phyloP scores from a whole-genome alignment of 768 basidiomycete species.

The Fistulinella prunicolor region DNA sequence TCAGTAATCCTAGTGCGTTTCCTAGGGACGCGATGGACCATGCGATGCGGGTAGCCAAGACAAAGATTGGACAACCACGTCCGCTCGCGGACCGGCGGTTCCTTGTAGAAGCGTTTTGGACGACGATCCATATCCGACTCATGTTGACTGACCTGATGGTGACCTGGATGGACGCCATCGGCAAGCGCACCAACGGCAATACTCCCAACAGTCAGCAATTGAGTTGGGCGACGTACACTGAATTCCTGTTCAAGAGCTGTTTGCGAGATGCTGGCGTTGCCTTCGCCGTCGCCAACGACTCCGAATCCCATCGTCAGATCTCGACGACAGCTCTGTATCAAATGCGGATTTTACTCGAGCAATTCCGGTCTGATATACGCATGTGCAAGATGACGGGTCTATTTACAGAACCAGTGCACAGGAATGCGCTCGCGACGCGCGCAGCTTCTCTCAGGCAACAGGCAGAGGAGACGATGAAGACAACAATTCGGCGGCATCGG shows the following conservation, averaged over 20 bases:
- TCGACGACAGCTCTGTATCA: constrained; percentile 41
- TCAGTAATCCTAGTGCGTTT: constrained; percentile 32
- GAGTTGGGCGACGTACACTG: constrained; percentile 46
- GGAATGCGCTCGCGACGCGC: constrained; percentile 22
- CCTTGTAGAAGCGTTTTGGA: constrained; percentile 58
- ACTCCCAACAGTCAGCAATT: constrained; percentile 31
- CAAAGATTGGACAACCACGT: constrained; percentile 53
- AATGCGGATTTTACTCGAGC: constrained; percentile 48
- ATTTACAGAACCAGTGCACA: constrained; percentile 13
- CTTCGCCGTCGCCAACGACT: constrained; percentile 42
- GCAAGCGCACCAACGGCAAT: constrained; percentile 14
- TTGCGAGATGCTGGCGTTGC: constrained; percentile 46
- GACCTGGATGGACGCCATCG: constrained; percentile 38
- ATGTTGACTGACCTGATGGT: constrained; percentile 43
- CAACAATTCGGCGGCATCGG: constrained; percentile 7
- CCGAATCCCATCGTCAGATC: constrained; percentile 52
- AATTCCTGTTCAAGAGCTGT: constrained; percentile 48
- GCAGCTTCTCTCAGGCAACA: constrained; percentile 13
- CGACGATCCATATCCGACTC: constrained; percentile 52
- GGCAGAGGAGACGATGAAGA: constrained; percentile 1
- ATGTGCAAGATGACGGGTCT: constrained; percentile 25
- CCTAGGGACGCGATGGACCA: constrained; percentile 44
- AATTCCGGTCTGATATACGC: constrained; percentile 46
- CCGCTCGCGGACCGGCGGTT: constrained; percentile 60
- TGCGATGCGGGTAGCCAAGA: constrained; percentile 50